Base-by-base conservation (phyloP, 2,329 filamentous ascomycete species). In the Penicillium sp. region DNA sequence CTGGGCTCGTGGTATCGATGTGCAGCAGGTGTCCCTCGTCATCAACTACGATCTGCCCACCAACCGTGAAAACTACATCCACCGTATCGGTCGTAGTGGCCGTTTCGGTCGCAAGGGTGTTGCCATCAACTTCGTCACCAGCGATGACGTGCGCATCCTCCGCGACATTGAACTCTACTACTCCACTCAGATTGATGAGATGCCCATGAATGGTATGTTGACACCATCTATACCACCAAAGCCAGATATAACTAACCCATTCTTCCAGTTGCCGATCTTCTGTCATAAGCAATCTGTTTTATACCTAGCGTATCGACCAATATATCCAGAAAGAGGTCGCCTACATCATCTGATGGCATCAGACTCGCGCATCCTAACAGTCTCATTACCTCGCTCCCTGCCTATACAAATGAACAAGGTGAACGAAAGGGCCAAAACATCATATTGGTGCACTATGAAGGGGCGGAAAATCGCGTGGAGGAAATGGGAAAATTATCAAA, bases 21-120 rank as follows among this genome's bases (percentile, higher is more conserved):
- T 98, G 68, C 93, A 98, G 81, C 93, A 98, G 79, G 93, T 98
- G 56, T 96, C 91, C 53, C 81, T 98, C 71, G 93, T 98, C 78
- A 98, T 98, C 83, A 98, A 98, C 85, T 98, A 98, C 78, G 93
- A 98, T 73, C 80, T 98, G 50, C 93, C 83, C 98, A n/a, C n/a
- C n/a, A n/a, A n/a, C n/a, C n/a, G n/a, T n/a, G n/a, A n/a, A n/a
- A n/a, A n/a, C n/a, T n/a, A 98, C 83, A 98, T 98, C 70, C 93
- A 98, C 78, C 87, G 93, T 72, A 98, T 98, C 69, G 93, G 93
- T 82, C 91, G 93, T 84, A 89, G 90, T 79, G 93, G 93, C 78
- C 90, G 93, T 80, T 98, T 98, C 79, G 93, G 93, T 75, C 89
- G 93, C 76, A 98, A 98, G 85, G 93, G 93, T 85, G 93, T 98